Percentiles rank a stretch among this genome's conserved stretches.
These are phyloP conservation scores for Mycena floridula DNA, from an alignment of 768 basidiomycete species.

Conservation along the genomic window DNA sequence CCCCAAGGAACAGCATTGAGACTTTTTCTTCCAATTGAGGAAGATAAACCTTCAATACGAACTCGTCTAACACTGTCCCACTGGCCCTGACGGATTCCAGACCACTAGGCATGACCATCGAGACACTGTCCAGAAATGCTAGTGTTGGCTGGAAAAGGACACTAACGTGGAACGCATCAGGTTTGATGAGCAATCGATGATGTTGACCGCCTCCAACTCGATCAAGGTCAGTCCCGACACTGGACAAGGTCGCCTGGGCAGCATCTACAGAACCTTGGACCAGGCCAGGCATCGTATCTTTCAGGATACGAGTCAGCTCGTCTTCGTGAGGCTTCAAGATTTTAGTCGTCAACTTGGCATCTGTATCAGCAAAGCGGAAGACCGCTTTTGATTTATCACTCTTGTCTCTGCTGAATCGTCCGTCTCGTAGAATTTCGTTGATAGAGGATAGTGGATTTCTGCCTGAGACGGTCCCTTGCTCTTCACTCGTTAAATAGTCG, in stretches of 20 bases:
- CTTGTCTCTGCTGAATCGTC: constrained; percentile 72
- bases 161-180: constrained; percentile 92
- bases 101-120: constrained; percentile 68
- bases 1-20: constrained; percentile 77
- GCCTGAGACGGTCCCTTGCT: constrained; percentile 69
- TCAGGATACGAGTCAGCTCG: constrained; percentile 73
- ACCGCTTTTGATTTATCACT: constrained; percentile 83
- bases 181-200: constrained; percentile 80
- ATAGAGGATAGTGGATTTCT: constrained; percentile 90
- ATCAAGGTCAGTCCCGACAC: constrained; percentile 67
- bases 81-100: constrained; percentile 60
- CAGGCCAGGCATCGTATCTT: constrained; percentile 90
- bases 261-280: constrained; percentile 64
- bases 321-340: constrained; percentile 76
- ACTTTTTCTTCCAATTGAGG: constrained; percentile 96
- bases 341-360: constrained; percentile 64
- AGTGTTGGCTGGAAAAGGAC: constrained; percentile 93
- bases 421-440: constrained; percentile 87
- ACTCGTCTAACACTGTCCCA: constrained; percentile 79
- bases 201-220: constrained; percentile 67
- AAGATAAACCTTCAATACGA: constrained; percentile 87
- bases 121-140: constrained; percentile 70
- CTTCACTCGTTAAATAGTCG: constrained; percentile 92
- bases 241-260: constrained; percentile 55
- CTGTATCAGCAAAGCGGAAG: constrained; percentile 91